phyloP scores from a whole-genome alignment of 1,284 basidiomycete genomes.

The Apiotrichum domesticum region DNA sequence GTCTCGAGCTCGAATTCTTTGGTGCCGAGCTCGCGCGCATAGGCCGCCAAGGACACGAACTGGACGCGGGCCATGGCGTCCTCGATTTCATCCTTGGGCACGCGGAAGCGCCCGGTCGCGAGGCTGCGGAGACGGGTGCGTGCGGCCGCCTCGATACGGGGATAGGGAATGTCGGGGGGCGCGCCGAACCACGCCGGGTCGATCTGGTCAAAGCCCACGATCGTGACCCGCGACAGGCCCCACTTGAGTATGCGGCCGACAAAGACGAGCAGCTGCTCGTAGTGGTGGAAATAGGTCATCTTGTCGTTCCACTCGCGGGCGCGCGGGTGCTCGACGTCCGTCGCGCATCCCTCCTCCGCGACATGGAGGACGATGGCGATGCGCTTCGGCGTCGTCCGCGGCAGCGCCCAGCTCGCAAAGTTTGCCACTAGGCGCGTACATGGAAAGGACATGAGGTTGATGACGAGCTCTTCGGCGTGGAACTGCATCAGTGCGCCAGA shows the following conservation, averaged over 20 bases:
- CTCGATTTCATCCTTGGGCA: background rate
- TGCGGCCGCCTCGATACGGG: background rate
- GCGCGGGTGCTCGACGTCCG: background rate
- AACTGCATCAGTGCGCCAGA: background rate
- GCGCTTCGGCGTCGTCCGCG: background rate
- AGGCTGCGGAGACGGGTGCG: background rate
- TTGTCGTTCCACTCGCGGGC: background rate
- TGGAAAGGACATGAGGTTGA: background rate
- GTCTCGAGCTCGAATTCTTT: no score
- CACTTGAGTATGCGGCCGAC: background rate
- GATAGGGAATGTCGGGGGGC: background rate
- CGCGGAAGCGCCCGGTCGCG: background rate
- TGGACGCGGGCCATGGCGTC: background rate
- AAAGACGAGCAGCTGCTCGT: background rate
- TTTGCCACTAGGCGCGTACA: background rate
- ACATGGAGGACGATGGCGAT: background rate
- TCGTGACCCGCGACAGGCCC: background rate
- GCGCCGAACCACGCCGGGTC: background rate
- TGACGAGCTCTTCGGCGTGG: background rate
- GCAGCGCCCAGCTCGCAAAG: background rate
- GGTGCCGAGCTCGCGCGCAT: no score
- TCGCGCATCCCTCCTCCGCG: no score
- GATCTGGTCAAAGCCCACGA: background rate
- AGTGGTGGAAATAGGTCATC: background rate
- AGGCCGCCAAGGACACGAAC: background rate